Base-by-base conservation (phyloP, 257 asterid species). In the Coffea canephora region DNA sequence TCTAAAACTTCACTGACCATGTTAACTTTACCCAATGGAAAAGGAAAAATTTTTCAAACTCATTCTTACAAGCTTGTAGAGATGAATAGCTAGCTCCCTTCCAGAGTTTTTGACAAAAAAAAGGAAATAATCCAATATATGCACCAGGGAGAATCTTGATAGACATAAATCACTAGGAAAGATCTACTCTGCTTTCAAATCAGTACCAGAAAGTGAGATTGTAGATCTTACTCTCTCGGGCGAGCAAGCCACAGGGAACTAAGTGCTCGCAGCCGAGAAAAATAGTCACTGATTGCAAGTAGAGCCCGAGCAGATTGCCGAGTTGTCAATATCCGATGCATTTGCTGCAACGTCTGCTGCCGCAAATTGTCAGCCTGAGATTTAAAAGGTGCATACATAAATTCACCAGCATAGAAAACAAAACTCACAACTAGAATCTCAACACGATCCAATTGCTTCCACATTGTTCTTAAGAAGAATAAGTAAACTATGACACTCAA, bases 191-290 rank as follows among this genome's bases (percentile, higher is more conserved):
- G n/a, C 82, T 59, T 25, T 46, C 36, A 69, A 18, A 43, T 27
- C 36, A 11, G 45, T 45, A 62, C 49, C 73, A 48, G 34, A 48
- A 8, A 65, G 65, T 45, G n/a, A 27, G 39, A 67, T 45, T 50
- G 11, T 68, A 36, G 25, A 49, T 55, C 71, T 86, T 80, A 94
- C 76, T 94, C 98, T 43, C 92, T 87, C 70, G 98, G 98, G 11
- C 98, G 97, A 21, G 97, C 98, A 21, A 93, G 97, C 98, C 98
- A 94, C 10, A 94, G 93, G 55, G 98, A 91, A 87, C 97, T 93
- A 31, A 94, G 94, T 50, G 98, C 98, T 77, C 97, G 90, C 50
- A 94, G 96, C 46, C 98, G 90, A 46, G 98, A 93, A 89, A 93
- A 93, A 84, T 93, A 93, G 80, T 93, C 98, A 12, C 84, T 91